These are phyloP conservation scores for Blumeriella jaapii DNA, from an alignment of 2,329 filamentous ascomycete genomes.

Conservation along the genomic window DNA sequence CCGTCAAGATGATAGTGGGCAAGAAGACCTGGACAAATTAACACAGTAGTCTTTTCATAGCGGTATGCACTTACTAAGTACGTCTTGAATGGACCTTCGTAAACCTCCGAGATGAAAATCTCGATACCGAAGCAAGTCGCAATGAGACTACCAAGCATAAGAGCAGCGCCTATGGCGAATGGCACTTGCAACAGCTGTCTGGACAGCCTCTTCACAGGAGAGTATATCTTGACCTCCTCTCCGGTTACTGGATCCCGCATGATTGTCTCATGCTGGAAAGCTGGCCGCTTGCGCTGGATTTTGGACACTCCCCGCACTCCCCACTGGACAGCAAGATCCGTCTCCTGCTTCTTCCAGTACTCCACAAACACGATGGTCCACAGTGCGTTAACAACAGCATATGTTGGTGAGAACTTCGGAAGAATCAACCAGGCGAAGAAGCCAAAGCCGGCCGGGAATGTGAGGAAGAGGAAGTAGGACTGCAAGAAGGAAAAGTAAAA, in stretches of 20 bases:
- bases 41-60: neutral
- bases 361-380: constrained; percentile 88
- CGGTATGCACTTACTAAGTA: constrained; percentile 51
- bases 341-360: constrained; percentile 90
- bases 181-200: constrained; percentile 56
- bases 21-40: constrained; percentile 58
- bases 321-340: constrained; percentile 79
- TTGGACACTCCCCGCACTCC: constrained; percentile 73
- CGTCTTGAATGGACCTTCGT: constrained; percentile 76
- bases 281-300: constrained; percentile 64
- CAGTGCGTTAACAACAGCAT: constrained; percentile 66
- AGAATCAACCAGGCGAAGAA: constrained; percentile 69
- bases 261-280: constrained; percentile 72
- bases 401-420: constrained; percentile 72
- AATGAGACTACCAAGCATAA: constrained; percentile 71
- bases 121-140: constrained; percentile 83
- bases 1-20: constrained; percentile 78
- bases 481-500: constrained; percentile 95
- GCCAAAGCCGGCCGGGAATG: constrained; percentile 73
- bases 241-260: constrained; percentile 65
- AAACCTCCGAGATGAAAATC: constrained; percentile 91
- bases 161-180: constrained; percentile 64
- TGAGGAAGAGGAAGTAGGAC: constrained; percentile 75
- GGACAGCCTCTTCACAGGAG: constrained; percentile 47
- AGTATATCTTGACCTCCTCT: constrained; percentile 49